A percentile compares a stretch with the other conserved stretches of the same genome.
phyloP scores from a whole-genome alignment of 345 rosid species.

The Nephelium lappaceum region DNA sequence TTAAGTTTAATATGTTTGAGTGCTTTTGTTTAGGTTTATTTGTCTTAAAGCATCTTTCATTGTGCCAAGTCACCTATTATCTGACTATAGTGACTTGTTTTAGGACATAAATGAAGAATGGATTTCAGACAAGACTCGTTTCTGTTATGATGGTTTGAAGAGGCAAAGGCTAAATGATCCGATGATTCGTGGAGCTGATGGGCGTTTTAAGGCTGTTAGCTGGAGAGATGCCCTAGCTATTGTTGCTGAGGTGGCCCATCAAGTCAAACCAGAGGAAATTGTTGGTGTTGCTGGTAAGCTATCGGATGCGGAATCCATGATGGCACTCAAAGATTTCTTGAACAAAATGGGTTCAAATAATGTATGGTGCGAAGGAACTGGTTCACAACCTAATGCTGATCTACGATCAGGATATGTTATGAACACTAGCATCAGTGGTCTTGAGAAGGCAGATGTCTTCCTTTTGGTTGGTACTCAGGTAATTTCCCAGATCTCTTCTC shows the following conservation, averaged over 20 bases:
- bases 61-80: slow-evolving; percentile 1
- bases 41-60: slow-evolving; percentile 5
- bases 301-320: slow-evolving; percentile 99
- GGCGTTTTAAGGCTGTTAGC: slow-evolving; percentile 83
- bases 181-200: slow-evolving; percentile 93
- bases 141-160: slow-evolving; percentile 94
- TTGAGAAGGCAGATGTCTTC: slow-evolving; percentile 92
- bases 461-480: slow-evolving; percentile 98
- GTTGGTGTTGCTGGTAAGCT: slow-evolving; percentile 91
- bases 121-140: slow-evolving; percentile 99
- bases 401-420: slow-evolving; percentile 85
- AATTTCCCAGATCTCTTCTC: slow-evolving; percentile 15
- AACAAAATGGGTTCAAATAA: slow-evolving; percentile 96
- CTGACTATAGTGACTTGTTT: slow-evolving; percentile 24
- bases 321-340: slow-evolving; percentile 89
- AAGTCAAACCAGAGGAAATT: slow-evolving; percentile 82
- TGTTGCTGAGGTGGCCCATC: slow-evolving; percentile 80
- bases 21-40: not conserved
- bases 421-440: slow-evolving; percentile 87
- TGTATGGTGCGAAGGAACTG: slow-evolving; percentile 94
- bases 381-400: slow-evolving; percentile 77
- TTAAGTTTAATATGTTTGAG: not conserved
- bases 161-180: slow-evolving; percentile 99
- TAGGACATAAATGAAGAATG: slow-evolving; percentile 99
- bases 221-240: slow-evolving; percentile 97